Percentiles rank a stretch among this genome's conserved stretches.
phyloP scores from a whole-genome alignment of 179 eudicot genomes.

The Heliamphora pulchella region DNA sequence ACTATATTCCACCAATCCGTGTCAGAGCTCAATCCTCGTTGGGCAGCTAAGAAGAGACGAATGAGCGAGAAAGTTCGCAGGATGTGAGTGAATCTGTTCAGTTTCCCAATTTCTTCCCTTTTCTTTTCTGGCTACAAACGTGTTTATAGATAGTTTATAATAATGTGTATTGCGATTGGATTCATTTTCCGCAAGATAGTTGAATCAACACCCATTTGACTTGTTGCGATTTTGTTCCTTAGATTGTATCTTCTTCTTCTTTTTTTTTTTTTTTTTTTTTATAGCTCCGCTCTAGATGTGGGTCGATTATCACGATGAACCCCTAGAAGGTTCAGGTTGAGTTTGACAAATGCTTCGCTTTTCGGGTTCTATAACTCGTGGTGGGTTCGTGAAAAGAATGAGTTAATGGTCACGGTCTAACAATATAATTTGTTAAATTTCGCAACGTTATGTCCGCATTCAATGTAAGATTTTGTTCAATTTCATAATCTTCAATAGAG shows the following conservation, averaged over 20 bases:
- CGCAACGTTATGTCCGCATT: not conserved
- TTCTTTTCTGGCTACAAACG: not conserved
- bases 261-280: too few relatives aligned
- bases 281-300: not conserved
- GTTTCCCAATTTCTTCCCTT: not conserved
- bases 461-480: not conserved
- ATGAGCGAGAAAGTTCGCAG: conserved; percentile 48
- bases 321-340: not conserved
- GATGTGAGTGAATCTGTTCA: conserved; percentile 32
- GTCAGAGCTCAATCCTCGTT: conserved; percentile 27
- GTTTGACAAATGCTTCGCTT: not conserved
- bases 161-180: not conserved
- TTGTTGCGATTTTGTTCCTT: not conserved
- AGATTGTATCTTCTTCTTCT: not conserved
- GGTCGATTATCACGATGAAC: too few relatives aligned
- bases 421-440: not conserved
- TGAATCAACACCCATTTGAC: not conserved
- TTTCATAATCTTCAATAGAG: too few relatives aligned
- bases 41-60: conserved; percentile 32
- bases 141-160: not conserved
- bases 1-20: conserved; percentile 28
- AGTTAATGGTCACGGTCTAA: not conserved
- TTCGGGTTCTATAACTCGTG: too few relatives aligned
- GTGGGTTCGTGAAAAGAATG: too few relatives aligned
- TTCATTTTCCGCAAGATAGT: not conserved